Evolutionary conservation across 2,329 filamentous ascomycete species (phyloP), one percentile per base, ranked within the genome.

Genomic region (Rhynchosporium graminicola): DNA sequence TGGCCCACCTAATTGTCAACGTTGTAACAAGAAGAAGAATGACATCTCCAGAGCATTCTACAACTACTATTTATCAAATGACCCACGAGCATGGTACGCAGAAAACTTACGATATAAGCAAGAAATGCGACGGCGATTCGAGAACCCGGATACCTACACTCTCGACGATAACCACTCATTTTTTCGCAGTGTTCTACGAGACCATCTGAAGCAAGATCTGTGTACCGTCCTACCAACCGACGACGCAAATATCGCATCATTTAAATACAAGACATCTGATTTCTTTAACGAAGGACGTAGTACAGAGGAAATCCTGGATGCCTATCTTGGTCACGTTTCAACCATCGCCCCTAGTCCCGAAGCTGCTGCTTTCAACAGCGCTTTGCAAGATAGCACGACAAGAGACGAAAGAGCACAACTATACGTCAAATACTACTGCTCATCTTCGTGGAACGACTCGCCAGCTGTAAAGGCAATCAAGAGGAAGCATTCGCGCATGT

Each of bases 351-450:
- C 60, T 12, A 57, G 65, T 36, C 51, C 63, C 6, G 50, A 67
- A 43, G 61, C 62, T 28, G 60, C 54, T 15, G 36, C 59, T 3
- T 66, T 69, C 28, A 56, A 68, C 55, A 47, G 45, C 6, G 52
- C 50, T 9, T 26, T 71, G 9, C 67, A 73, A 55, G 52, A 52
- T 3, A 62, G 70, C 8, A 67, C 51, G 6, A 69, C 60, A 3
- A 31, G 61, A 8, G 65, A 69, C 59, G 67, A 73, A 31, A 62
- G 72, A 46, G 67, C 68, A 6, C 64, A 63, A 26, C 45, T 69
- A 20, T 73, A 70, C 56, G 60, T 68, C 20, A 52, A 63, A 13
- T 73, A 70, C 61, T 73, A 73, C 56, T 74, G 72, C 60, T 52
- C 59, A 0, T 51, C 59, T 13, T 26, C 42, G 3, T 48, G 62